Evolutionary conservation across 2,329 filamentous ascomycete genomes (phyloP).

Genomic region (Colletotrichum sp.): DNA sequence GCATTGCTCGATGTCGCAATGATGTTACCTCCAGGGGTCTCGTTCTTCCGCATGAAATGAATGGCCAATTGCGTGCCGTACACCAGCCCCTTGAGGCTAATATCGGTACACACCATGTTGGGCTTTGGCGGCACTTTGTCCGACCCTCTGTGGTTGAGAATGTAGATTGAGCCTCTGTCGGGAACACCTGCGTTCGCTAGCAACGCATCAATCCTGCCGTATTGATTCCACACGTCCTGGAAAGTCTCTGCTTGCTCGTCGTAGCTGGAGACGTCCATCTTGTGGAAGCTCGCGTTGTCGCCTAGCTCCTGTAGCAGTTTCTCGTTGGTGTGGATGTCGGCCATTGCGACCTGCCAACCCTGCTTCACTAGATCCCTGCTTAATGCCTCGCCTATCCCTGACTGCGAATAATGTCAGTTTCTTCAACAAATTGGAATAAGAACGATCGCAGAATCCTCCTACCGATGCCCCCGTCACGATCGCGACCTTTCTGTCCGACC

Average conservation of each 20-base stretch:
- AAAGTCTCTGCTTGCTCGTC: constrained; percentile 47
- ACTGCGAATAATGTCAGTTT: constrained; percentile 31
- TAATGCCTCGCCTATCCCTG: constrained; percentile 50
- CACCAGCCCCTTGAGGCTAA: constrained; percentile 56
- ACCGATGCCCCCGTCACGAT: not conserved
- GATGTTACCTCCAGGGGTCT: constrained; percentile 45
- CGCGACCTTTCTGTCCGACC: not conserved
- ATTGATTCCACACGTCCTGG: constrained; percentile 42
- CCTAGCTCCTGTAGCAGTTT: constrained; percentile 36
- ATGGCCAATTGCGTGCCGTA: constrained; percentile 54
- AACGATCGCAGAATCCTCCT: not conserved
- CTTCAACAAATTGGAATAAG: rapidly evolving
- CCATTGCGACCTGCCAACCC: constrained; percentile 37
- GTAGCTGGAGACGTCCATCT: constrained; percentile 51
- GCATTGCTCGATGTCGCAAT: constrained; percentile 48
- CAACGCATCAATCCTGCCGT: constrained; percentile 51
- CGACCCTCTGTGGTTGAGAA: not conserved
- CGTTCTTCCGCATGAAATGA: constrained; percentile 59
- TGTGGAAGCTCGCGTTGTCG: constrained; percentile 44
- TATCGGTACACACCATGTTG: constrained; percentile 44
- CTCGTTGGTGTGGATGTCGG: constrained; percentile 38
- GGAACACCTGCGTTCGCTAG: constrained; percentile 49
- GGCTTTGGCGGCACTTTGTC: not conserved
- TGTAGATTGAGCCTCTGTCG: not conserved
- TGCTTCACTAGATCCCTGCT: constrained; percentile 30